phyloP scores from a whole-genome alignment of 495 filamentous ascomycete species.

The Saxophila tyrrhenica region DNA sequence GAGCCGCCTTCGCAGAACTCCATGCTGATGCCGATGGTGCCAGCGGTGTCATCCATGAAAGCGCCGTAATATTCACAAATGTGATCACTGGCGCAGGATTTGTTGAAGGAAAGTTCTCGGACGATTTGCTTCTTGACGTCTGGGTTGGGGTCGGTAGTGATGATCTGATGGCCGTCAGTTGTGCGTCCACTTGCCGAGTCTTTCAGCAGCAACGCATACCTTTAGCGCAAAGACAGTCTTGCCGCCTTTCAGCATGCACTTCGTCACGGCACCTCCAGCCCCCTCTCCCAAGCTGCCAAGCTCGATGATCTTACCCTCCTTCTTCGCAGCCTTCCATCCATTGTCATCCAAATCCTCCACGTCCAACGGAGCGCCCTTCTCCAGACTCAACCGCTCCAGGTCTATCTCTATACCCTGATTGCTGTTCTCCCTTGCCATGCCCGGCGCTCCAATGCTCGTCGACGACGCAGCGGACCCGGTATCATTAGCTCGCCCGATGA shows the following conservation, averaged over 20 bases:
- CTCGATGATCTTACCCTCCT: slow-evolving; percentile 76
- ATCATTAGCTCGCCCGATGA: slow-evolving; percentile 57
- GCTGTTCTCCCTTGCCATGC: slow-evolving; percentile 66
- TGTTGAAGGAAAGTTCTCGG: slow-evolving; percentile 92
- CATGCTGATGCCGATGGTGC: slow-evolving; percentile 97
- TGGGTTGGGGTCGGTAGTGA: slow-evolving; percentile 93
- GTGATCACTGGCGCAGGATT: slow-evolving; percentile 83
- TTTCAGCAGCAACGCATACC: slow-evolving; percentile 48
- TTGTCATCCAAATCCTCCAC: slow-evolving; percentile 92
- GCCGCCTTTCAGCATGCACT: slow-evolving; percentile 74
- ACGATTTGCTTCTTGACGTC: slow-evolving; percentile 97
- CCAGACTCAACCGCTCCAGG: slow-evolving; percentile 52
- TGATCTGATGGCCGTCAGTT: slow-evolving; percentile 53
- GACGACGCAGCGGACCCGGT: slow-evolving; percentile 80
- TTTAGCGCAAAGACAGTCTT: slow-evolving; percentile 95
- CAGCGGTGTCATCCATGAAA: slow-evolving; percentile 82
- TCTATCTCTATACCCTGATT: slow-evolving; percentile 50
- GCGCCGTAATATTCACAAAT: slow-evolving; percentile 97
- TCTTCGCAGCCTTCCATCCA: slow-evolving; percentile 84
- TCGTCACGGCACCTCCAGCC: slow-evolving; percentile 89
- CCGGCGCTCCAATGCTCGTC: slow-evolving; percentile 35
- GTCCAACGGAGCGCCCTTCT: slow-evolving; percentile 71
- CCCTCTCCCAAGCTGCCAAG: slow-evolving; percentile 87
- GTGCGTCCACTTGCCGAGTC: slow-evolving; percentile 8
- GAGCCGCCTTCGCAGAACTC: slow-evolving; percentile 97